These are phyloP conservation scores for Lepidium africanum DNA, from an alignment of 345 rosid genomes.

Conservation along the genomic window DNA sequence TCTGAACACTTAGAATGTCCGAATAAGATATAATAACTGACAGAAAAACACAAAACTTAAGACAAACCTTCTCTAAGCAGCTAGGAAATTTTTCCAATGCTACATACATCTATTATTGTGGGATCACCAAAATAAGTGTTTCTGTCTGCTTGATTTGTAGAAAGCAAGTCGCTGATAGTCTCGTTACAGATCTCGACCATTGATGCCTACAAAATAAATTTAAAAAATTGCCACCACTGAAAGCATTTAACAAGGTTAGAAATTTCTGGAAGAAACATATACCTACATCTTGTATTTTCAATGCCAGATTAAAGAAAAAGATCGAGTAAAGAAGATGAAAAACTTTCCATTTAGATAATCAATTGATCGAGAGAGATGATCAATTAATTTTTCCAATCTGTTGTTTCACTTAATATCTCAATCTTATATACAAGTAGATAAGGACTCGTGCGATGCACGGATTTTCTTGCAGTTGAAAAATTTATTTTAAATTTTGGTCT, in stretches of 20 bases:
- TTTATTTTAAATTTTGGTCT: too few relatives aligned
- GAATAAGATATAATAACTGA: background rate
- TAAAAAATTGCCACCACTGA: background rate
- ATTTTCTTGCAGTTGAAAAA: too few relatives aligned
- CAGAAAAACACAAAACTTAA: background rate
- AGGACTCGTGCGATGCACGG: too few relatives aligned
- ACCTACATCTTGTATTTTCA: constrained; percentile 94
- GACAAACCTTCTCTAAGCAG: constrained; percentile 82
- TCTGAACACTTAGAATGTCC: too few relatives aligned
- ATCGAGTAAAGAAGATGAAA: too few relatives aligned
- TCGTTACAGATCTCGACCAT: constrained; percentile 91
- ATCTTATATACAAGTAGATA: too few relatives aligned
- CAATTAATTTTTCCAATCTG: too few relatives aligned
- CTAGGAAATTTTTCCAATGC: constrained; percentile 54
- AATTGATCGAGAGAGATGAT: too few relatives aligned
- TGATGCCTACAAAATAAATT: constrained; percentile 45
- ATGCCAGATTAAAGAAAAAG: too few relatives aligned
- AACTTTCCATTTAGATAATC: too few relatives aligned
- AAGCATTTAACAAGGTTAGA: background rate
- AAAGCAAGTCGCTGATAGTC: constrained; percentile 68
- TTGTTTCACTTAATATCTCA: too few relatives aligned
- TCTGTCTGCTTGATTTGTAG: constrained; percentile 42
- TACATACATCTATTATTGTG: constrained; percentile 69
- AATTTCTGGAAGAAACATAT: background rate
- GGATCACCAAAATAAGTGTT: constrained; percentile 67